Percentiles rank a stretch among this genome's conserved stretches.
These are phyloP conservation scores for Chrysoporthe puriensis DNA, from an alignment of 2,329 filamentous ascomycete genomes.

Conservation along the genomic window DNA sequence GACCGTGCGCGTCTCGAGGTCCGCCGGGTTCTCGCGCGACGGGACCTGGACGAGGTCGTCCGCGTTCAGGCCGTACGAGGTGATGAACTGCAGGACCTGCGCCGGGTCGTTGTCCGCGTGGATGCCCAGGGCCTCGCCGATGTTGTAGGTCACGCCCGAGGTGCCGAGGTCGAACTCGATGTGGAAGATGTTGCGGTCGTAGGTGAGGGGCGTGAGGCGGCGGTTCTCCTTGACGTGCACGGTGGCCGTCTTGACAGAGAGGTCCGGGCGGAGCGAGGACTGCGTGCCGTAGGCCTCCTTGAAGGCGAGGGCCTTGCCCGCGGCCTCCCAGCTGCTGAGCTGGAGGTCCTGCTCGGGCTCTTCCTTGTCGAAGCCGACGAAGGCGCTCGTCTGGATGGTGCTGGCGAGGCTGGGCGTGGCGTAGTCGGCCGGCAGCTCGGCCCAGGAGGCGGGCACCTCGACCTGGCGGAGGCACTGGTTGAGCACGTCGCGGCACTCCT, in stretches of 20 bases:
- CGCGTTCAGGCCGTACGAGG: constrained; percentile 82
- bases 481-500: constrained; percentile 68
- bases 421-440: constrained; percentile 65
- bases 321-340: constrained; percentile 78
- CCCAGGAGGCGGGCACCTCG: constrained; percentile 81
- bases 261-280: constrained; percentile 77
- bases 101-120: constrained; percentile 89
- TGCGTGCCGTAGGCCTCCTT: constrained; percentile 89
- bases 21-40: constrained; percentile 73
- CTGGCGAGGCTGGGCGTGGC: constrained; percentile 58
- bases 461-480: constrained; percentile 72
- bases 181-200: constrained; percentile 99
- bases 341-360: constrained; percentile 68
- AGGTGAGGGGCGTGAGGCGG: constrained; percentile 81
- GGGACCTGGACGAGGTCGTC: constrained; percentile 90
- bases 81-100: constrained; percentile 83
- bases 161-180: constrained; percentile 96
- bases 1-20: constrained; percentile 86
- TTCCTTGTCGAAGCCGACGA: constrained; percentile 76
- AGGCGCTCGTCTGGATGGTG: constrained; percentile 78
- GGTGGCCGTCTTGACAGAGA: constrained; percentile 82
- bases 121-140: constrained; percentile 94
- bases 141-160: constrained; percentile 93
- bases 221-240: constrained; percentile 95
- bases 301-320: constrained; percentile 86